phyloP scores from a whole-genome alignment of 768 basidiomycete genomes.

The Guyanaporus albipodus region DNA sequence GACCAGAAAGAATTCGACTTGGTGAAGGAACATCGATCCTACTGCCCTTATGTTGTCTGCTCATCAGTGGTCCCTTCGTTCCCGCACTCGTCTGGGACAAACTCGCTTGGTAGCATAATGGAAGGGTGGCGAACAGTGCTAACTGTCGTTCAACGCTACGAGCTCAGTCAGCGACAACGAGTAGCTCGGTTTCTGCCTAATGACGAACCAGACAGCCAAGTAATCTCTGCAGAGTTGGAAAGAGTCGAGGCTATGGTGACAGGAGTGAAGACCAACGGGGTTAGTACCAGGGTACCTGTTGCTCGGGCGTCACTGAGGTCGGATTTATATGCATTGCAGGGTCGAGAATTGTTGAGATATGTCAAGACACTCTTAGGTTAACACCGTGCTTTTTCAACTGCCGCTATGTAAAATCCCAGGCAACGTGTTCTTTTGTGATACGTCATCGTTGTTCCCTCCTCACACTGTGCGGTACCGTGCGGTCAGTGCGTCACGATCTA shows the following conservation, averaged over 20 bases:
- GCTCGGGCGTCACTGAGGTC: constrained; percentile 9
- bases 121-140: constrained; percentile 86
- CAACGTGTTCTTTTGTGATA: constrained; percentile 1
- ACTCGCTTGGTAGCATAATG: constrained; percentile 31
- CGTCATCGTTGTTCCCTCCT: background rate
- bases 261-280: constrained; percentile 71
- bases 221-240: constrained; percentile 35
- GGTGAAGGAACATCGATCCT: constrained; percentile 77
- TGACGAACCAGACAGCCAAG: constrained; percentile 28
- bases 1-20: constrained; percentile 60
- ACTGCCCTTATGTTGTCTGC: constrained; percentile 78
- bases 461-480: too few relatives aligned
- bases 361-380: constrained; percentile 63
- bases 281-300: constrained; percentile 35
- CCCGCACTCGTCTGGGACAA: constrained; percentile 27
- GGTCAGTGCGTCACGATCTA: too few relatives aligned
- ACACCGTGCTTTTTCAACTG: constrained; percentile 13
- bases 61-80: constrained; percentile 63
- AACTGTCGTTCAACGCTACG: constrained; percentile 61
- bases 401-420: background rate
- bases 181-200: constrained; percentile 27
- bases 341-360: constrained; percentile 67
- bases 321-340: constrained; percentile 45
- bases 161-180: constrained; percentile 55
- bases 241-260: constrained; percentile 72